Base-by-base conservation (phyloP, 371 early-diverging fungal genomes). In the Circinella minor region DNA sequence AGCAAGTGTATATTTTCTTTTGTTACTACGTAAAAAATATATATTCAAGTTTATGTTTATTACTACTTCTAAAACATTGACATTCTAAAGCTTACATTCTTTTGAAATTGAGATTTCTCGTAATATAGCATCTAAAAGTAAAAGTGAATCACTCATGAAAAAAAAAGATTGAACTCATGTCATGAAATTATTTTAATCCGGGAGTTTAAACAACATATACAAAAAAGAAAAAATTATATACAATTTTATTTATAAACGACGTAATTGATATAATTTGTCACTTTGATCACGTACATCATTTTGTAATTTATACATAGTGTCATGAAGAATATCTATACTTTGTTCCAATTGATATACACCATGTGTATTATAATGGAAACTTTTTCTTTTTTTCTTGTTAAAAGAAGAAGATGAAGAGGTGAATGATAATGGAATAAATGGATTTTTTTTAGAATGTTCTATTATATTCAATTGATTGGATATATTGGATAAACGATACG, bases 1-100 rank as follows among this genome's bases (percentile, higher is more conserved):
- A 77, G 67, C 7, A 17, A 46, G 6, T 66, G 68, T 27, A 59
- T 66, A 18, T 55, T 47, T 43, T 77, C 74, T 18, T 68, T 49
- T 34, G 57, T 68, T 18, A 77, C 77, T 76, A 36, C 10, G 17
- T 36, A 27, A 18, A 5, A 37, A 38, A 57, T 20, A 14, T 20
- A 34, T 34, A 61, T 27, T 13, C 27, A 61, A 60, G 36, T 11
- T 13, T 37, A 13, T 38, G 38, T 14, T 36, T n/a, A n/a, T n/a
- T n/a, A n/a, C n/a, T n/a, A n/a, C n/a, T n/a, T n/a, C n/a, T n/a
- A n/a, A n/a, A n/a, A n/a, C n/a, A 7, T 38, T 36, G 17, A 37
- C 37, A 17, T 9, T 39, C 9, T n/a, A 48, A 17, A 11, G 39
- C 65, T 65, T 65, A 48, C 65, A 51, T 65, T 65, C 54, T 36